Evolutionary conservation across 257 asterid species (phyloP).

Genomic region (Avicennia marina): DNA sequence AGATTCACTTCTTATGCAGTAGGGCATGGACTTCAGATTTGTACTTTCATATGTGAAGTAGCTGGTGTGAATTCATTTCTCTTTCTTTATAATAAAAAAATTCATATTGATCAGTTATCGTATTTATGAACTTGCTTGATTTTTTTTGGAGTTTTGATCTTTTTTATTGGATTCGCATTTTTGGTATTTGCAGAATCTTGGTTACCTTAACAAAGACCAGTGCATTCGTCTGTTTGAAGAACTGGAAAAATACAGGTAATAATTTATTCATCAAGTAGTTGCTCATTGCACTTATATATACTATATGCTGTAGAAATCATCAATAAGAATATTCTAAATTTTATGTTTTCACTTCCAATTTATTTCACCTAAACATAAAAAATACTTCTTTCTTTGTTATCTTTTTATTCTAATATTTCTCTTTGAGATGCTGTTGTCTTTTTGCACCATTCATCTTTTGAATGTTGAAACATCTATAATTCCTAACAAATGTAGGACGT

Average conservation of each 20-base stretch:
- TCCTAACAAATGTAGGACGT: constrained; percentile 47
- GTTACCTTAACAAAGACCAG: constrained; percentile 76
- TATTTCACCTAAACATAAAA: background rate
- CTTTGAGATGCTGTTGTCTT: constrained; percentile 1
- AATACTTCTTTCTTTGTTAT: background rate
- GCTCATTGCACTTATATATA: too few relatives aligned
- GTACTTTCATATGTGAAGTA: too few relatives aligned
- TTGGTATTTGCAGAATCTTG: constrained; percentile 45
- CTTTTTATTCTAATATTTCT: constrained; percentile 6
- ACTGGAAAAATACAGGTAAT: constrained; percentile 90
- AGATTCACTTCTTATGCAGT: too few relatives aligned
- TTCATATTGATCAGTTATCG: too few relatives aligned
- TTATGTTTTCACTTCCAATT: too few relatives aligned
- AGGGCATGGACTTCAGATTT: too few relatives aligned
- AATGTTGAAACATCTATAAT: constrained; percentile 17
- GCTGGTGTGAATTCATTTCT: too few relatives aligned
- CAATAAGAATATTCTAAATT: background rate
- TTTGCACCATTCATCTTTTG: constrained; percentile 12
- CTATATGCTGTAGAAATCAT: background rate
- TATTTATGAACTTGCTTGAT: constrained; percentile 3
- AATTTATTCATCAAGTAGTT: background rate
- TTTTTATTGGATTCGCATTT: constrained; percentile 4
- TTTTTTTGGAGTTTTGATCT: too few relatives aligned
- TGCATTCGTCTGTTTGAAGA: constrained; percentile 84
- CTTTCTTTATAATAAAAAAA: too few relatives aligned